Base-by-base conservation (phyloP, 805 yeast genomes). In the Spathaspora sp. region DNA sequence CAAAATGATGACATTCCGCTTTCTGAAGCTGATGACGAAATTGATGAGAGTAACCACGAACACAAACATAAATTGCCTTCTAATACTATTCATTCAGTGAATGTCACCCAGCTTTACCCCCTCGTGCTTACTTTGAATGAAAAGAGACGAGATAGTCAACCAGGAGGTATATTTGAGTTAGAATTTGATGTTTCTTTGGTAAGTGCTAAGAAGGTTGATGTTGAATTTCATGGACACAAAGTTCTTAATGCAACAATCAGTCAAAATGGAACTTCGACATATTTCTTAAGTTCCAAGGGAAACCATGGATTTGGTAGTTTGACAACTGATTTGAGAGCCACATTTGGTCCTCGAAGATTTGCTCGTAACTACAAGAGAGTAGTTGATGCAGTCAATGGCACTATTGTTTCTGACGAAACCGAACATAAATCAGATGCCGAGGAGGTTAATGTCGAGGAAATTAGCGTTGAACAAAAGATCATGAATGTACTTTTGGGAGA, bases 361-460 rank as follows among this genome's bases (percentile, higher is more conserved):
- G 40, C 40, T 9, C 40, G 9, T n/a, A 23, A 46, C 18, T 69
- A 69, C 44, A 63, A 63, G 49, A 68, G 77, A 51, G 50, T 48
- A 9, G 79, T 73, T 14, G 61, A 61, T 35, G 69, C 75, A 16
- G 62, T 54, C 1, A 67, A 71, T 52, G 72, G 73, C 1, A 62
- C 62, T n/a, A 59, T 73, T 26, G 50, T 57, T 5, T 29, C 46
- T 3, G 52, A 51, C 20, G 53, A 28, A 18, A 31, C 38, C 7
- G 47, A 45, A 29, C 16, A 26, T 26, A 14, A 16, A 14, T 16
- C 4, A 31, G 35, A n/a, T n/a, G 17, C 9, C 44, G 9, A 17
- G 14, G 26, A 11, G 10, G 43, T 40, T 40, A 28, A 31, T 32
- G 19, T 18, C 10, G 20, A 31, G 18, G 42, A 45, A 31, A 10